These are phyloP conservation scores for Chernovozyma sophiae-reginae DNA, from an alignment of 1,139 yeast species.

Conservation along the genomic window DNA sequence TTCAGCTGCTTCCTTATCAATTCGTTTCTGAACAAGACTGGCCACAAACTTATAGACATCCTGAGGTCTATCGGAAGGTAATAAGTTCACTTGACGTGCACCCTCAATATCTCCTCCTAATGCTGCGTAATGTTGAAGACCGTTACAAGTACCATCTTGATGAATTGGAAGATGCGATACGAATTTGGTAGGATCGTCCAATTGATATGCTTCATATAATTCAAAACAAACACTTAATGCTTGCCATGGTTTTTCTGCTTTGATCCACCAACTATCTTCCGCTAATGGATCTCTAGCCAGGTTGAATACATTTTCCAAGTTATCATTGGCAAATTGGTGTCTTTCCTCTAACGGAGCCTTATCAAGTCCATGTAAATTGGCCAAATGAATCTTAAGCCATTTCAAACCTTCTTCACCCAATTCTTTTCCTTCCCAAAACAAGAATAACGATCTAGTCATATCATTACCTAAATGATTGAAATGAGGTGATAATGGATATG, in stretches of 20 bases:
- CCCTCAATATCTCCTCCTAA: slow-evolving; percentile 95
- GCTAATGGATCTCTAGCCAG: slow-evolving; percentile 70
- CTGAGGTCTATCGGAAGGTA: slow-evolving; percentile 80
- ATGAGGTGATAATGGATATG: slow-evolving; percentile 86
- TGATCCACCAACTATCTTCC: slow-evolving; percentile 67
- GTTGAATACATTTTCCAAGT: slow-evolving; percentile 56
- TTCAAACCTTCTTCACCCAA: slow-evolving; percentile 71
- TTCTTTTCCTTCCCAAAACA: slow-evolving; percentile 84
- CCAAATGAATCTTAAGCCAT: slow-evolving; percentile 90
- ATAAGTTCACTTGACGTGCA: slow-evolving; percentile 84
- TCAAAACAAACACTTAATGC: slow-evolving; percentile 85
- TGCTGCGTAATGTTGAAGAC: slow-evolving; percentile 96
- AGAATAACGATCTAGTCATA: slow-evolving; percentile 76
- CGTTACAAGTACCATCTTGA: slow-evolving; percentile 98
- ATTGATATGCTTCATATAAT: slow-evolving; percentile 62
- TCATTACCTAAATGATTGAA: slow-evolving; percentile 86
- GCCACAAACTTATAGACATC: slow-evolving; percentile 90
- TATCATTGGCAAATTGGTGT: slow-evolving; percentile 63
- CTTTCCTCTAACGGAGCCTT: slow-evolving; percentile 79
- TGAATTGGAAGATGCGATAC: slow-evolving; percentile 86
- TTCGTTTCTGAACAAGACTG: slow-evolving; percentile 57
- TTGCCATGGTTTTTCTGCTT: slow-evolving; percentile 96
- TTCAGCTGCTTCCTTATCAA: slow-evolving; percentile 56
- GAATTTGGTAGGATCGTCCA: slow-evolving; percentile 70
- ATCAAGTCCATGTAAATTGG: slow-evolving; percentile 85